A percentile compares a stretch with the other conserved stretches of the same genome.
These are phyloP conservation scores for Malassezia slooffiae DNA, from an alignment of 1,284 basidiomycete genomes.

Conservation along the genomic window DNA sequence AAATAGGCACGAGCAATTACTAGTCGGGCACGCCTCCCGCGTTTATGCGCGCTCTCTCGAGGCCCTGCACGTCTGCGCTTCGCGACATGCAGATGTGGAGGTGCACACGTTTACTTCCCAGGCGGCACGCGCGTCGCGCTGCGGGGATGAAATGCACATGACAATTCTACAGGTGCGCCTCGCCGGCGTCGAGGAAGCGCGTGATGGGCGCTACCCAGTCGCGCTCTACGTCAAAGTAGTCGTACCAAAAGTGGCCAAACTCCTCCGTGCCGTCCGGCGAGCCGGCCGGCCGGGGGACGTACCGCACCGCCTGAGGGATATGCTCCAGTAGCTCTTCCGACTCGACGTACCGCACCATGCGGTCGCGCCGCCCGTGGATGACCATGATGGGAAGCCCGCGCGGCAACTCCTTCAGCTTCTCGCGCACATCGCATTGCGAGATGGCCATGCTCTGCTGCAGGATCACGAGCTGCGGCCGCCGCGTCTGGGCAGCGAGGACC, in stretches of 20 bases:
- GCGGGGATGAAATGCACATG: too few relatives aligned
- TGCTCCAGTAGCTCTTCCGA: slow-evolving; percentile 17
- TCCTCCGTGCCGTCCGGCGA: slow-evolving; percentile 1
- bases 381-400: slow-evolving; percentile 18
- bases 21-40: too few relatives aligned
- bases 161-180: slow-evolving; percentile 9
- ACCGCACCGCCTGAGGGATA: slow-evolving; percentile 24
- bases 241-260: slow-evolving; percentile 21
- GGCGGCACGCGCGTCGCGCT: too few relatives aligned
- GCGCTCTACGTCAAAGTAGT: slow-evolving; percentile 24
- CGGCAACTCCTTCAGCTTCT: slow-evolving; percentile 20
- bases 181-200: slow-evolving; percentile 8
- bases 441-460: slow-evolving; percentile 18
- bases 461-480: slow-evolving; percentile 16
- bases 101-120: slow-evolving; percentile 10
- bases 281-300: slow-evolving; percentile 6
- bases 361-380: slow-evolving; percentile 31
- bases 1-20: too few relatives aligned
- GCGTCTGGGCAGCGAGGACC: slow-evolving; percentile 11
- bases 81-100: not conserved
- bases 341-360: slow-evolving; percentile 36
- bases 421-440: slow-evolving; percentile 14
- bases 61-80: too few relatives aligned
- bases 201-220: slow-evolving; percentile 8
- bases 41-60: too few relatives aligned